Evolutionary conservation across 495 filamentous ascomycete species (phyloP).

Genomic region (Neurospora terricola): DNA sequence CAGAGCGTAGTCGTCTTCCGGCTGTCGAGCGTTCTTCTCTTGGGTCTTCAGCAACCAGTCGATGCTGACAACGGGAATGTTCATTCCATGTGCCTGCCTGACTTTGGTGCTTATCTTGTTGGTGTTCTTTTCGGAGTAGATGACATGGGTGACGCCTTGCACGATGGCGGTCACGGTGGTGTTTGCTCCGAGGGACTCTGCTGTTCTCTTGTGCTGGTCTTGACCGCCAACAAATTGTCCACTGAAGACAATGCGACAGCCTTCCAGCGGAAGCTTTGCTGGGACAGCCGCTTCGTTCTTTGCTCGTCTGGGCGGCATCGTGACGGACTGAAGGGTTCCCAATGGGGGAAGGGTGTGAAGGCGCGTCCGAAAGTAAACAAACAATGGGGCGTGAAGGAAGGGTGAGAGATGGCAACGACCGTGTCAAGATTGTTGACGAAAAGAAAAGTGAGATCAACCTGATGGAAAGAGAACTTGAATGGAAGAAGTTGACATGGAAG

Average conservation of each 20-base stretch:
- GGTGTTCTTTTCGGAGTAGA: conserved; percentile 45
- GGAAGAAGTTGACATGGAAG: not conserved
- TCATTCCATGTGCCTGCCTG: conserved; percentile 35
- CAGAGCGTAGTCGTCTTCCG: conserved; percentile 12
- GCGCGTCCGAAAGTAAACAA: not conserved
- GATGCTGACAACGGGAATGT: conserved; percentile 48
- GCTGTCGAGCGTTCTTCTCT: conserved; percentile 28
- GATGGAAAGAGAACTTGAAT: not conserved
- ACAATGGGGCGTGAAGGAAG: not conserved
- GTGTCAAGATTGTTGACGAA: not conserved
- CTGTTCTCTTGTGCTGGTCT: conserved; percentile 33
- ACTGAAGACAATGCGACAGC: conserved; percentile 46
- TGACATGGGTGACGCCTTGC: conserved; percentile 46
- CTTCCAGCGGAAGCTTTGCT: conserved; percentile 26
- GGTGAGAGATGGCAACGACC: not conserved
- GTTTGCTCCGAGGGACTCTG: conserved; percentile 40
- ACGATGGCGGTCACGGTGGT: conserved; percentile 35
- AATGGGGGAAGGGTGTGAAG: not conserved
- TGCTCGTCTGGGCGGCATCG: conserved; percentile 18
- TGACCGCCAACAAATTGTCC: conserved; percentile 46
- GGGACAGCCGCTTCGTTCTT: conserved; percentile 16
- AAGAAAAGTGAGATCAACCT: not conserved
- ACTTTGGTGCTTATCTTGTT: conserved; percentile 41
- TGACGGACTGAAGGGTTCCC: not conserved
- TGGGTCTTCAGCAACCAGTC: conserved; percentile 52